Percentiles rank a stretch among this genome's conserved stretches.
phyloP scores from a whole-genome alignment of 352 stramenopile genomes.

The Globisporangium yorkense region DNA sequence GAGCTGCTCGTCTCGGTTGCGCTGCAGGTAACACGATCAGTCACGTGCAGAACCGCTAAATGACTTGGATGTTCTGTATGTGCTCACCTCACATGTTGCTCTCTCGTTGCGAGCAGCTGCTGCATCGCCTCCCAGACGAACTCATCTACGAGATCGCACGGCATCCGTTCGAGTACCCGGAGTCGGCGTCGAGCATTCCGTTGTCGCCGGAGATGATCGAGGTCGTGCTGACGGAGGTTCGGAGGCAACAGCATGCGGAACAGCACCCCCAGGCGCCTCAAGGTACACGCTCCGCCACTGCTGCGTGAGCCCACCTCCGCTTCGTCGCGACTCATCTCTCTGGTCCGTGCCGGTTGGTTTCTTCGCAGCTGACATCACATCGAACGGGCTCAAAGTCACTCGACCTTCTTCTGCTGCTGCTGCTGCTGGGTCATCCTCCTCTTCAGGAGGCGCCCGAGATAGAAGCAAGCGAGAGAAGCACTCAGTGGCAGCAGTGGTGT shows the following conservation, averaged over 20 bases:
- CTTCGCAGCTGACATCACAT: not conserved
- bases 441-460: not conserved
- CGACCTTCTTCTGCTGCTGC: not conserved
- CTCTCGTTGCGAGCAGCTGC: slow-evolving; percentile 27
- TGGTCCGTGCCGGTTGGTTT: not conserved
- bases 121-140: slow-evolving; percentile 82
- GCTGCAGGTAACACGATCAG: slow-evolving; percentile 32
- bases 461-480: slow-evolving; percentile 5
- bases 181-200: slow-evolving; percentile 46
- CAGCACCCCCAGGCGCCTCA: not conserved
- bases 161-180: slow-evolving; percentile 73
- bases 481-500: not conserved
- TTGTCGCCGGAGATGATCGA: slow-evolving; percentile 47
- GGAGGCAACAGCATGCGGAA: slow-evolving; percentile 20
- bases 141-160: slow-evolving; percentile 83
- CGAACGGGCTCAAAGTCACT: not conserved
- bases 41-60: too few species aligned
- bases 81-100: not conserved
- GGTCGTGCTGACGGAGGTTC: slow-evolving; percentile 39
- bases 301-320: not conserved
- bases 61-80: not conserved
- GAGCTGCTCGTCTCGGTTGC: slow-evolving; percentile 84
- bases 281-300: slow-evolving; percentile 2
- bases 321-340: not conserved
- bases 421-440: not conserved